These are phyloP conservation scores for Stereum hirsutum DNA, from an alignment of 1,284 basidiomycete species.

Conservation along the genomic window DNA sequence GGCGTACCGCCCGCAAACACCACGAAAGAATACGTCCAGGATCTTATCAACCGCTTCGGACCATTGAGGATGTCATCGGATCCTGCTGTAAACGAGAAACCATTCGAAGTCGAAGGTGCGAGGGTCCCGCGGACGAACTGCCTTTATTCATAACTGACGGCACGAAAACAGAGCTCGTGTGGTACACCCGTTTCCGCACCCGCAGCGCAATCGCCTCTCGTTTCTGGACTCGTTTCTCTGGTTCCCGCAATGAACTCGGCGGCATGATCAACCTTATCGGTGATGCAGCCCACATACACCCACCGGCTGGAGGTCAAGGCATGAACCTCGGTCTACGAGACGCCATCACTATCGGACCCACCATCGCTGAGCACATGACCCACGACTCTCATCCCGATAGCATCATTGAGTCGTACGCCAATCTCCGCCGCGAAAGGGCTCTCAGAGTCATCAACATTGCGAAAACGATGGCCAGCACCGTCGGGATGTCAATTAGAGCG, in stretches of 20 bases:
- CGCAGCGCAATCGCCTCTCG: constrained; percentile 19
- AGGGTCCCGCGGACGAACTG: no score
- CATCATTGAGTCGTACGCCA: constrained; percentile 7
- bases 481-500: constrained; percentile 9
- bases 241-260: constrained; percentile 5
- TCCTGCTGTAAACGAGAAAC: constrained; percentile 5
- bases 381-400: constrained; percentile 4
- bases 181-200: constrained; percentile 31
- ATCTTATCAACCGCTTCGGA: constrained; percentile 26
- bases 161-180: constrained; percentile 18
- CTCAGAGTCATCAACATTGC: constrained; percentile 10
- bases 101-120: constrained; percentile 1
- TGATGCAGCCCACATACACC: constrained; percentile 36
- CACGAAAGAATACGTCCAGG: constrained; percentile 25
- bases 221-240: constrained; percentile 6
- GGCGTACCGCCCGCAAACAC: constrained; percentile 23
- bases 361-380: constrained; percentile 12
- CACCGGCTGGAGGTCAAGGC: constrained; percentile 36
- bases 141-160: no score
- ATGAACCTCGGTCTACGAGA: constrained; percentile 40
- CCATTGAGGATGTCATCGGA: constrained; percentile 13
- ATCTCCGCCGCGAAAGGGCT: constrained; percentile 6
- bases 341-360: constrained; percentile 24
- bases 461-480: constrained; percentile 9
- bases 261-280: constrained; percentile 25